Conservation (phyloP, 2,329 filamentous ascomycete genomes). For the Thermoascus crustaceus region DNA sequence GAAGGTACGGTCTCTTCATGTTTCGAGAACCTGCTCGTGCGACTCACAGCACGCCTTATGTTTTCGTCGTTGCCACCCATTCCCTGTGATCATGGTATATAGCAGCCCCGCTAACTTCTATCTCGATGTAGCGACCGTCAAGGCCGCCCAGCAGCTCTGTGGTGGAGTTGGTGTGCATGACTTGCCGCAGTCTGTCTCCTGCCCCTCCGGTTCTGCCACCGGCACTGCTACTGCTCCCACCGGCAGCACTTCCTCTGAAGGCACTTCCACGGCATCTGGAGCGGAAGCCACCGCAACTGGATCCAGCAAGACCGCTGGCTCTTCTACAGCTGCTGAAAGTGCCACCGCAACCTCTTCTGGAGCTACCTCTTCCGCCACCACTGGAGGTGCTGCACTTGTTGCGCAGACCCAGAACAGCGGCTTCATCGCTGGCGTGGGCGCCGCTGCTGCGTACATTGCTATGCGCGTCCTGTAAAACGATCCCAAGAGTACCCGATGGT, state of each 20-base stretch:
- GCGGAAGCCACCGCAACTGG: too few species aligned
- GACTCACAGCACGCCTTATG: too few species aligned
- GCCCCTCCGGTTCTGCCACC: constrained; percentile 5
- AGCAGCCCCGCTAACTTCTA: constrained; percentile 5
- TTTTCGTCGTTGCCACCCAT: too few species aligned
- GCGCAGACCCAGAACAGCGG: constrained; percentile 17
- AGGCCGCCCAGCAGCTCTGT: constrained; percentile 32
- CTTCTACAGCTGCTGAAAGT: constrained; percentile 5
- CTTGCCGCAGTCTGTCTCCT: constrained; percentile 18
- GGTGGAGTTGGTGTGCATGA: constrained; percentile 27
- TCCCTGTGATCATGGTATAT: too few species aligned
- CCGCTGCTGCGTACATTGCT: constrained; percentile 19
- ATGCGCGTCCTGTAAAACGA: constrained; percentile 5
- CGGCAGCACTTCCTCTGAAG: too few species aligned
- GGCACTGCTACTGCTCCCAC: constrained; percentile 10
- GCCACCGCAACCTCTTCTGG: constrained; percentile 10
- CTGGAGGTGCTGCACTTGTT: constrained; percentile 13
- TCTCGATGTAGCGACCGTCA: constrained; percentile 22
- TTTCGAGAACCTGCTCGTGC: neutral
- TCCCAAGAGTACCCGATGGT: constrained; percentile 7
- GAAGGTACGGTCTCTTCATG: constrained; percentile 20
- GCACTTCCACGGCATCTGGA: too few species aligned
- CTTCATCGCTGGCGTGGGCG: constrained; percentile 22
- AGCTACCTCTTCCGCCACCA: constrained; percentile 19
- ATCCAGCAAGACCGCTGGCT: too few species aligned